phyloP scores from a whole-genome alignment of 441 rosid genomes.

The Syzygium malaccense region DNA sequence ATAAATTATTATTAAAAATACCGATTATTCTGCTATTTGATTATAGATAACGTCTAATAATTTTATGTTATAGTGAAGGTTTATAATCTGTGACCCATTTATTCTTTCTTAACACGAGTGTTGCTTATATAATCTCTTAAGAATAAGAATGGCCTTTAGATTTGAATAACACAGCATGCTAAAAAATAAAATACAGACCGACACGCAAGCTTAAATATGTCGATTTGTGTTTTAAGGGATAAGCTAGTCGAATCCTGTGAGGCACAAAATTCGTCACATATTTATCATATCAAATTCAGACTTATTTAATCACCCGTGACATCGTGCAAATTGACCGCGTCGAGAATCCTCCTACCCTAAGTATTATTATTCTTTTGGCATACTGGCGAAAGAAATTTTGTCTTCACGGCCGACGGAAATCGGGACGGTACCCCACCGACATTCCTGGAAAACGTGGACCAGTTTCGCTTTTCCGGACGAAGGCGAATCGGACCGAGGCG shows the following conservation, averaged over 20 bases:
- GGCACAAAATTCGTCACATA: not conserved
- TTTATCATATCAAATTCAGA: not conserved
- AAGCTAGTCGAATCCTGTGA: accelerated
- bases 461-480: not conserved
- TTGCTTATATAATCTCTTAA: not conserved
- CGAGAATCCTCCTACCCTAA: not conserved
- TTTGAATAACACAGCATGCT: not conserved
- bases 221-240: accelerated
- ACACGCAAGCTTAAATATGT: no score
- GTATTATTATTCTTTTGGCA: not conserved
- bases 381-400: not conserved
- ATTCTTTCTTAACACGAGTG: not conserved
- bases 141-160: not conserved
- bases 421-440: not conserved
- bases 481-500: not conserved
- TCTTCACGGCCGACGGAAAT: not conserved
- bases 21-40: not conserved
- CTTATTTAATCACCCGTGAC: not conserved
- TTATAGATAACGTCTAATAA: not conserved
- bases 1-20: not conserved
- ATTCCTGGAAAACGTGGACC: not conserved
- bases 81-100: not conserved
- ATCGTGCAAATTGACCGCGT: not conserved
- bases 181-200: accelerated
- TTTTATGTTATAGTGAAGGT: not conserved